Evolutionary conservation across 31 red algal species (phyloP), one percentile per base, ranked within the genome.

Genomic region (Endocladia muricata): DNA sequence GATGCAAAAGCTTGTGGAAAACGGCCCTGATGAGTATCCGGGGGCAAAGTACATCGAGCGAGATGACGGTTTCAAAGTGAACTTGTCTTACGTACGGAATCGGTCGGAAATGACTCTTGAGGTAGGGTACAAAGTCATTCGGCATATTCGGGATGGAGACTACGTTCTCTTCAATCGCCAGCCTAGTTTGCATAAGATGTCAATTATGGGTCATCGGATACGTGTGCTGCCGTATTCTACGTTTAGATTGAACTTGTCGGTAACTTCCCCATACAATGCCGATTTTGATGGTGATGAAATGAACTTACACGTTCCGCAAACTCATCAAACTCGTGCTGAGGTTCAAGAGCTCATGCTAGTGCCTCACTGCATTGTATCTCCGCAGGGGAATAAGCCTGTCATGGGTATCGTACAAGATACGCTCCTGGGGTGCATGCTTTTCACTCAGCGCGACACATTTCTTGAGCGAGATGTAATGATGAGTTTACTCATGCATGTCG

Each of bases 201-300:
- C 88, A 7, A 99, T 99, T 52, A 99, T 99, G 96, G 96, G 92
- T 29, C 96, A 99, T 86, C 76, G 96, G 21, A 85, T 99, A 43
- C 76, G 84, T 9, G 89, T 99, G n/a, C 55, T 99, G 63, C 92
- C 88, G 11, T 99, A 95, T 41, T 91, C 86, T 8, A 99, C 96
- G 13, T 99, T 99, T 74, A 88, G 96, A 13, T 68, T 99, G n/a
- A 99, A 99, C 65, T 55, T 99, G 7, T 95, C 88, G 4, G 96
- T 93, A 23, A 95, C 92, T 4, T 90, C 88, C 36, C 96, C 96
- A 2, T 99, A 99, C 86, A 99, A 99, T 73, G 96, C 96, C 15
- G 96, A 99, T 93, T 99, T 99, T 62, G 96, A 99, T 88, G 96
- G 96, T 4, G 96, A 99, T 76, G 96, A 99, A 76, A 99, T 99